Percentiles rank a stretch among this genome's conserved stretches.
phyloP scores from a whole-genome alignment of 306 rosid genomes.

The Canavalia gladiata region DNA sequence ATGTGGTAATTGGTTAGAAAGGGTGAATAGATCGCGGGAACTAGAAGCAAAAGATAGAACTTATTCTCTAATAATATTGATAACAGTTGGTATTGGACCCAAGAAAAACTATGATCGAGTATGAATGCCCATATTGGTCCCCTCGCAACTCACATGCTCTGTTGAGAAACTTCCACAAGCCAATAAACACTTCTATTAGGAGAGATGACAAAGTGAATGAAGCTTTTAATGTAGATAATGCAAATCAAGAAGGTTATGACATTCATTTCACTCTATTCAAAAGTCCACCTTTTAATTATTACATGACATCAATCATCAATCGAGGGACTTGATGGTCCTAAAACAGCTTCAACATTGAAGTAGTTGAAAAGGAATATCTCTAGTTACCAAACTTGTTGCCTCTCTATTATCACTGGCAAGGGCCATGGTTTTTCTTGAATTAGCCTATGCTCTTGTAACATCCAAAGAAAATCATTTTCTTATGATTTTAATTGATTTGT shows the following conservation, averaged over 20 bases:
- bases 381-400: constrained; percentile 32
- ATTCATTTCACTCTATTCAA: background rate
- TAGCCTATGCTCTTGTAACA: background rate
- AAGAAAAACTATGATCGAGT: constrained; percentile 46
- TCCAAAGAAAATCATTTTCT: constrained; percentile 5
- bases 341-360: constrained; percentile 15
- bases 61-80: constrained; percentile 57
- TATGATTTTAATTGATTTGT: background rate
- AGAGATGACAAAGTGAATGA: constrained; percentile 14
- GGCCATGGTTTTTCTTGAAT: constrained; percentile 11
- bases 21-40: constrained; percentile 17
- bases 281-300: constrained; percentile 38
- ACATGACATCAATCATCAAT: constrained; percentile 19
- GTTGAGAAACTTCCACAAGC: constrained; percentile 46
- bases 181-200: constrained; percentile 38
- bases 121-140: constrained; percentile 66
- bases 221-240: constrained; percentile 33
- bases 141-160: constrained; percentile 60
- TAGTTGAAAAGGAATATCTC: background rate
- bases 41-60: constrained; percentile 39
- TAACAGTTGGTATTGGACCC: constrained; percentile 54
- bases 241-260: constrained; percentile 38
- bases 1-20: constrained; percentile 17
- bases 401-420: background rate
- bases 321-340: constrained; percentile 23